Base-by-base conservation (phyloP, 495 filamentous ascomycete species). In the Daldinia caldariorum region DNA sequence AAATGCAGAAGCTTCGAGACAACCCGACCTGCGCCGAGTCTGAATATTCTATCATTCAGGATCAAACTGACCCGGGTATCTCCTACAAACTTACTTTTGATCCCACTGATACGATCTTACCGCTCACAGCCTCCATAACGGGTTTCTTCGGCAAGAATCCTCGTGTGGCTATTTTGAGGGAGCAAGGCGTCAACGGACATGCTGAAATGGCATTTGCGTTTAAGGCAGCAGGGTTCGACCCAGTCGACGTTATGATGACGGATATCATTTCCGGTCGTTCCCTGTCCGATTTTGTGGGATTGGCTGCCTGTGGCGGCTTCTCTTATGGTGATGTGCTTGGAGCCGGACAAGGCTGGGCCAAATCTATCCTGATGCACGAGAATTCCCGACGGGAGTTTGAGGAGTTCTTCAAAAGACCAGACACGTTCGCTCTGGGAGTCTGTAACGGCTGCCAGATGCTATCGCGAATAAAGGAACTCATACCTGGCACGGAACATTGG, bases 361-460 rank as follows among this genome's bases (percentile, higher is more conserved):
- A 94, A 77, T 93, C 91, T 4, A 93, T 98, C 39, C 86, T 97
- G 6, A 85, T 94, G 68, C 91, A 97, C 79, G 85, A 90, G 20
- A 88, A 89, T 63, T 89, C 91, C 3, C 88, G 93, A 34, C 81
- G 80, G 51, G 89, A 94, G 70, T 97, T 98, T 81, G 80, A 90
- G 69, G 76, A 77, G 7, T 99, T 99, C 88, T 98, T 99, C 79
- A 86, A 90, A 75, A 87, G 96, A 38, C 86, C 88, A 37, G 91
- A 97, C 69, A 97, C 95, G 8, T 99, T 99, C 79, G 87, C 92
- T 7, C 85, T 99, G 0, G 95, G 96, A 57, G 94, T 98, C 26
- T 98, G 95, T 86, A 99, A 99, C 77, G 95, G 95, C 51, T 97
- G 95, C 71, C 95, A 99, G 79, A 97, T 99, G 88, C 84, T 98